These are phyloP conservation scores for Xerocomellus dryophilus DNA, from an alignment of 768 basidiomycete species.

Conservation along the genomic window DNA sequence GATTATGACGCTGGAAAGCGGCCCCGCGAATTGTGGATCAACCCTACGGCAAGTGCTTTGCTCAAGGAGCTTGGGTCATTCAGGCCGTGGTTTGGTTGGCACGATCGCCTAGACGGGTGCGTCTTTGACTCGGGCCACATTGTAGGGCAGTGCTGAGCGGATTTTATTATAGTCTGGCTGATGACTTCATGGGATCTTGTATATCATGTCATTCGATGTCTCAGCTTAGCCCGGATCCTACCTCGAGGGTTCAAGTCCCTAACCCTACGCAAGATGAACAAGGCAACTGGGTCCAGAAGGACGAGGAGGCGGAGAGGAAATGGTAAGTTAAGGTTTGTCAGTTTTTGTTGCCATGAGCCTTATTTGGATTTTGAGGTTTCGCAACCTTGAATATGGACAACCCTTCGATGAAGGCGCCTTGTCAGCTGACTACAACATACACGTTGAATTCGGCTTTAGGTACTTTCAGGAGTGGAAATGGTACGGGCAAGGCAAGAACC, in stretches of 20 bases:
- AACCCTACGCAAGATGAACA: background rate
- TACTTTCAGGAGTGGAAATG: background rate
- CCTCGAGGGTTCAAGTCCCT: background rate
- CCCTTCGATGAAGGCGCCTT: background rate
- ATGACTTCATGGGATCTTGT: constrained; percentile 2
- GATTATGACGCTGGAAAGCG: background rate
- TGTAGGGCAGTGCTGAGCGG: background rate
- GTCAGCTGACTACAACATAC: background rate
- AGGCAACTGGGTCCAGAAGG: background rate
- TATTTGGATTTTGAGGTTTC: background rate
- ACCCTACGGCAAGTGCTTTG: background rate
- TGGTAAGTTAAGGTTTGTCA: background rate
- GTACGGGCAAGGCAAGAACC: background rate
- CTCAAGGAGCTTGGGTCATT: background rate
- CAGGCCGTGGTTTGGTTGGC: constrained; percentile 7
- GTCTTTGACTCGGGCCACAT: background rate
- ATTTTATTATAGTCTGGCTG: background rate
- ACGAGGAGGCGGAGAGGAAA: background rate
- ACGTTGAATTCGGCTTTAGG: background rate
- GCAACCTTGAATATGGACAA: background rate
- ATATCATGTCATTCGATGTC: constrained; percentile 3
- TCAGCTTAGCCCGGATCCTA: background rate
- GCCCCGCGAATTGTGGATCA: background rate
- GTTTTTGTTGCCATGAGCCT: background rate
- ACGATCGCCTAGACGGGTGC: background rate